These are phyloP conservation scores for Pythium chondricola DNA, from an alignment of 352 stramenopile genomes.

Conservation along the genomic window DNA sequence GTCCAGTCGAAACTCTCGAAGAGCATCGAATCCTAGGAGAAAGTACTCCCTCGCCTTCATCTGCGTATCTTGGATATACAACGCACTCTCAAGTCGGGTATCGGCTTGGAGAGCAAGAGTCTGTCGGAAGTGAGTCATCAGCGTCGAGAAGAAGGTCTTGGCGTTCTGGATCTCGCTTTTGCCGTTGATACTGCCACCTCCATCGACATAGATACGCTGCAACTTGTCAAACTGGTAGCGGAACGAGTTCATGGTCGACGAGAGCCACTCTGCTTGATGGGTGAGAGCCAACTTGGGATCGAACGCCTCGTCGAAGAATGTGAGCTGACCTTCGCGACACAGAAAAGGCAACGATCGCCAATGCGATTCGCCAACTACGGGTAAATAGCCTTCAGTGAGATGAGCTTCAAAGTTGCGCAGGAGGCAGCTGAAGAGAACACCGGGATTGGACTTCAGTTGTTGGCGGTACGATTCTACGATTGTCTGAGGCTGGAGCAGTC, in stretches of 20 bases:
- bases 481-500: slow-evolving; percentile 9
- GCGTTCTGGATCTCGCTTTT: slow-evolving; percentile 18
- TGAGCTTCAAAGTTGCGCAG: slow-evolving; percentile 49
- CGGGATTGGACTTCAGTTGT: slow-evolving; percentile 42
- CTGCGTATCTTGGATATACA: slow-evolving; percentile 6
- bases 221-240: slow-evolving; percentile 42
- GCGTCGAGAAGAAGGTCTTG: slow-evolving; percentile 13
- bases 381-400: slow-evolving; percentile 41
- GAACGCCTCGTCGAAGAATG: slow-evolving; percentile 43
- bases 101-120: slow-evolving; percentile 2
- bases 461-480: slow-evolving; percentile 43
- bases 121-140: slow-evolving; percentile 14
- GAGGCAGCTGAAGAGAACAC: slow-evolving; percentile 51
- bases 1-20: slow-evolving; percentile 16
- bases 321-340: slow-evolving; percentile 39
- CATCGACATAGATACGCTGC: slow-evolving; percentile 18
- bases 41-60: slow-evolving; percentile 4
- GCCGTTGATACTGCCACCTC: slow-evolving; percentile 6
- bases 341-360: slow-evolving; percentile 57
- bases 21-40: slow-evolving; percentile 1
- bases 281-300: slow-evolving; percentile 41
- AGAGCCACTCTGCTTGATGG: slow-evolving; percentile 34
- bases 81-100: slow-evolving; percentile 17
- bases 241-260: slow-evolving; percentile 53
- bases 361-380: slow-evolving; percentile 44